phyloP scores from a whole-genome alignment of 345 rosid species.

The Euphorbia peplus region DNA sequence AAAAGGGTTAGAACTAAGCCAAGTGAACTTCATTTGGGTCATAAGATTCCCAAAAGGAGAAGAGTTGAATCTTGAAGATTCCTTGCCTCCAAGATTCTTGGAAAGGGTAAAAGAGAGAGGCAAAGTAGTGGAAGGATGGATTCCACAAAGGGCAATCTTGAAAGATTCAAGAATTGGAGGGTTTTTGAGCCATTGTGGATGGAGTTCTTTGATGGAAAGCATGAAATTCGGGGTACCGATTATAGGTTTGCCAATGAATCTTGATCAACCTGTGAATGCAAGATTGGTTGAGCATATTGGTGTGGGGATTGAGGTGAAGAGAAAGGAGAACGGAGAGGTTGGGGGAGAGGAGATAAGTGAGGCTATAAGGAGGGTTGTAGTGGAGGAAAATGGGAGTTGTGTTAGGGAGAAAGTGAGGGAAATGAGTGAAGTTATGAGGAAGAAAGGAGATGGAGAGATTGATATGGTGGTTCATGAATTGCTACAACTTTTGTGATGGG shows the following conservation, averaged over 20 bases:
- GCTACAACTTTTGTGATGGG: not conserved
- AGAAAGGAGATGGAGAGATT: constrained; percentile 27
- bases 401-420: constrained; percentile 25
- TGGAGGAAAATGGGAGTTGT: constrained; percentile 14
- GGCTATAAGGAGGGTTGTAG: constrained; percentile 18
- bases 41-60: constrained; percentile 24
- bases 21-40: constrained; percentile 32
- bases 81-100: constrained; percentile 29
- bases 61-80: constrained; percentile 13
- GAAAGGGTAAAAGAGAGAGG: constrained; percentile 27
- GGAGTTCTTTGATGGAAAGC: constrained; percentile 37
- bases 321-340: constrained; percentile 15
- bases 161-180: constrained; percentile 26
- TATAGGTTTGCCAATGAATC: constrained; percentile 33
- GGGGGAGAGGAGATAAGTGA: constrained; percentile 13
- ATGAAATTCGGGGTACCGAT: constrained; percentile 36
- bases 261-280: constrained; percentile 35
- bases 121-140: constrained; percentile 32
- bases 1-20: constrained; percentile 30
- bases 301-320: constrained; percentile 28
- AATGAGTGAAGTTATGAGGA: constrained; percentile 23
- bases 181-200: constrained; percentile 45
- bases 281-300: constrained; percentile 30
- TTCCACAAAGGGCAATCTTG: constrained; percentile 35
- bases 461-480: constrained; percentile 24